Base-by-base conservation (phyloP, 2,329 filamentous ascomycete genomes). In the Hymenoscyphus salicellus region DNA sequence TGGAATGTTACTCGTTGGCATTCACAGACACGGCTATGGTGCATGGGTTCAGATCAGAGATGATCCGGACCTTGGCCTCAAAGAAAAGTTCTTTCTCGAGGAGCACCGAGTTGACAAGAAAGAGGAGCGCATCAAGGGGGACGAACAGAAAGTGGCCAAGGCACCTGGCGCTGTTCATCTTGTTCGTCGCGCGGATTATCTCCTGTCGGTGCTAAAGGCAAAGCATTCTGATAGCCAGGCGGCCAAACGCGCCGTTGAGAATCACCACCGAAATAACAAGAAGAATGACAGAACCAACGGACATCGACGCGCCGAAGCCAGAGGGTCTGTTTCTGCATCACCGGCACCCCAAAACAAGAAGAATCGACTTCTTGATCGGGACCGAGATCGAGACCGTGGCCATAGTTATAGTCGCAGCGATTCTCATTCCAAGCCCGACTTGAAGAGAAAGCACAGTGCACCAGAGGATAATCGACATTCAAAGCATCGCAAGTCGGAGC, bases 61-160 rank as follows among this genome's bases (percentile, higher is more conserved):
- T 71, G 95, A 99, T 74, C 80, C 86, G 1, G 93, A 97, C 36
- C 85, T 99, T 26, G 90, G 88, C 8, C 88, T 99, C 80, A 80
- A 82, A 1, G 93, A 97, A 72, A 98, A 97, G 74, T 91, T 98
- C 75, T 99, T 96, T 79, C 80, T 99, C 1, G 95, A 99, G 75
- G 96, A 99, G 77, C 93, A 98, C 76, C 90, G 94, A n/a, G 94
- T 98, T 20, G 95, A 96, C 77, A 95, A 96, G 79, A 98, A 98
- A 76, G 93, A 95, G 73, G 93, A 97, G 77, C 89, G 95, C 41
- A 90, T 83, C 73, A 92, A 92, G 73, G 86, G 81, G 17, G 89
- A 92, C 20, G 79, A 86, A 68, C 46, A 52, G 14, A 87, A 87
- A 72, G 83, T 83, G 20, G 91, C 91, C 41, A 96, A 96, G 73